phyloP scores from a whole-genome alignment of 305 asterid species.

The Fraxinus ornus region DNA sequence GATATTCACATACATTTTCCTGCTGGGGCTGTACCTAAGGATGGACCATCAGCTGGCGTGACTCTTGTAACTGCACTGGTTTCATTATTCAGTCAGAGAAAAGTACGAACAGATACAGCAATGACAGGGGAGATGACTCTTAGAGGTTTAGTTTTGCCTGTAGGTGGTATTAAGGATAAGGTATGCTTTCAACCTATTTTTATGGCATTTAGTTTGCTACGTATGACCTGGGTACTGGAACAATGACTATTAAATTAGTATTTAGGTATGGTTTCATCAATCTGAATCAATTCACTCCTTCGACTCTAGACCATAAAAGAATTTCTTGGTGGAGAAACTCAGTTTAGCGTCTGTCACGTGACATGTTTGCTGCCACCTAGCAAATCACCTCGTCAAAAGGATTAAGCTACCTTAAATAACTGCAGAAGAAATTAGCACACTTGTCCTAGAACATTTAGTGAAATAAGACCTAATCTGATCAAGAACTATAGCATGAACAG shows the following conservation, averaged over 20 bases:
- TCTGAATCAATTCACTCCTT: slow-evolving; percentile 15
- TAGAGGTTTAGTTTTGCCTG: slow-evolving; percentile 94
- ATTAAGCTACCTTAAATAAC: not conserved
- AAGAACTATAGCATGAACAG: not conserved
- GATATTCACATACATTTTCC: slow-evolving; percentile 98
- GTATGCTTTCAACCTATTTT: slow-evolving; percentile 38
- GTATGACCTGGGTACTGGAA: slow-evolving; percentile 2
- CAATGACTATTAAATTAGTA: not conserved
- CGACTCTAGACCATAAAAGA: not conserved
- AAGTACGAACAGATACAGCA: slow-evolving; percentile 95
- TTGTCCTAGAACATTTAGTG: not conserved
- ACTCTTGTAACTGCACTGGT: slow-evolving; percentile 97
- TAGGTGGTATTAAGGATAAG: slow-evolving; percentile 99
- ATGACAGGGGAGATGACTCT: slow-evolving; percentile 99
- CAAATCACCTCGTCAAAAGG: not conserved
- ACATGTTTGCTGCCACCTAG: not conserved
- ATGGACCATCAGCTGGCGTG: slow-evolving; percentile 99
- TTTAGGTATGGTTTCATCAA: slow-evolving; percentile 1
- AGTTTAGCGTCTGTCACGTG: not conserved
- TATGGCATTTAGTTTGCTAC: slow-evolving; percentile 15
- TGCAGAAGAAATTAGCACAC: not conserved
- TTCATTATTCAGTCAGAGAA: slow-evolving; percentile 87
- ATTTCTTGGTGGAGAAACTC: not conserved
- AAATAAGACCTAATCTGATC: not conserved
- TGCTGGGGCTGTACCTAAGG: slow-evolving; percentile 98